Conservation (phyloP, 202 grass and related monocot genomes). For the Carex sylvatica region DNA sequence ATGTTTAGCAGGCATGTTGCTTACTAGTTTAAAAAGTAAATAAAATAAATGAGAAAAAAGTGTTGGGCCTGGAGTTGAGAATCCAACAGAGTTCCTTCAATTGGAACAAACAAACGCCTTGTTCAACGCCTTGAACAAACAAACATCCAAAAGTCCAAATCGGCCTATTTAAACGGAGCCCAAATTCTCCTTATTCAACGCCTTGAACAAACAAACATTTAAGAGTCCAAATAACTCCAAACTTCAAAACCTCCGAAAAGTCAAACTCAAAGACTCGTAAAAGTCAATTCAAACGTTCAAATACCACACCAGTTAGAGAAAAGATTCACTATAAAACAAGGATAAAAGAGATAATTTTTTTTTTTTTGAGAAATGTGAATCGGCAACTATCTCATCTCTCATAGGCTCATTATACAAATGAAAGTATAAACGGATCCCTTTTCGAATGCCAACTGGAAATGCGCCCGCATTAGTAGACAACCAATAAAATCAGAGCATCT, state of each 20-base stretch:
- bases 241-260: background rate
- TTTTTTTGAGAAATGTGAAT: background rate
- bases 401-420: no score
- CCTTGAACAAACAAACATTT: background rate
- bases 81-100: background rate
- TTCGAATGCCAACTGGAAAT: background rate
- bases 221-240: background rate
- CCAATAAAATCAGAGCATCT: background rate
- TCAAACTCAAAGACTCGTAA: background rate
- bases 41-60: background rate
- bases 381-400: background rate
- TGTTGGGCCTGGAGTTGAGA: background rate
- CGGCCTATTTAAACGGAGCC: background rate
- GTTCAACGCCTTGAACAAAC: no score
- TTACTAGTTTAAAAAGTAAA: background rate
- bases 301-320: background rate
- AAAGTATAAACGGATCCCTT: background rate
- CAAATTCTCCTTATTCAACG: background rate
- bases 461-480: background rate
- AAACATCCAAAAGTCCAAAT: no score
- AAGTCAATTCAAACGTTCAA: background rate
- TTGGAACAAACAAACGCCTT: no score
- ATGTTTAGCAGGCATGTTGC: background rate
- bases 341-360: background rate
- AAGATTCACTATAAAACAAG: background rate